Conservation (phyloP, 306 rosid genomes). For the Vigna unguiculata region DNA sequence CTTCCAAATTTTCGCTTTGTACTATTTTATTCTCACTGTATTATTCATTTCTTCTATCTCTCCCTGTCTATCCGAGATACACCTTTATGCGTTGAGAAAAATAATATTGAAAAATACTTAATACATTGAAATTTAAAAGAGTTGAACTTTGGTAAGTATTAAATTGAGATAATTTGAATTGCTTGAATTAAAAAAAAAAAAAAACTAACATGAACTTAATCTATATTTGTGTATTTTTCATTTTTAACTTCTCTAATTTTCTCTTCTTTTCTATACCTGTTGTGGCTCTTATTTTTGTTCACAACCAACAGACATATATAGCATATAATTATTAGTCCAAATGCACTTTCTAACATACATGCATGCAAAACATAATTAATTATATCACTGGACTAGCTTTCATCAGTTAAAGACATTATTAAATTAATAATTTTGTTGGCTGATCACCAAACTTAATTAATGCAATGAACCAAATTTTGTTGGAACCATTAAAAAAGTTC, state of each 20-base stretch:
- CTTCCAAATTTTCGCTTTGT: too few species aligned
- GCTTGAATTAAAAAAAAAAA: too few species aligned
- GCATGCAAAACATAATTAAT: background rate
- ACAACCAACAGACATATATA: background rate
- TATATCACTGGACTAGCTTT: background rate
- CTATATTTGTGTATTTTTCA: too few species aligned
- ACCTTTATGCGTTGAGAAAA: background rate
- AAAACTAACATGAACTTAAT: too few species aligned
- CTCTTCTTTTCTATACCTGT: background rate
- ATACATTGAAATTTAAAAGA: too few species aligned
- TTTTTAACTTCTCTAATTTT: background rate
- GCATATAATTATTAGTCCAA: background rate
- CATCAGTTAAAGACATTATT: constrained; percentile 5
- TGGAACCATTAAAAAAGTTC: background rate
- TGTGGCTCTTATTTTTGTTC: background rate
- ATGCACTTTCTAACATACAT: background rate
- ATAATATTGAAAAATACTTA: background rate
- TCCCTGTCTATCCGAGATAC: too few species aligned
- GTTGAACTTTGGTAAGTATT: too few species aligned
- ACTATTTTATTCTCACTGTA: too few species aligned
- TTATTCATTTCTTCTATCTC: too few species aligned
- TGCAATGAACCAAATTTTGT: background rate
- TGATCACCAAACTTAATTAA: constrained; percentile 19
- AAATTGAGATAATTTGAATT: too few species aligned
- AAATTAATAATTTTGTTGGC: constrained; percentile 4